phyloP scores from a whole-genome alignment of 2,329 filamentous ascomycete species.

The Pochonia chlamydosporia region DNA sequence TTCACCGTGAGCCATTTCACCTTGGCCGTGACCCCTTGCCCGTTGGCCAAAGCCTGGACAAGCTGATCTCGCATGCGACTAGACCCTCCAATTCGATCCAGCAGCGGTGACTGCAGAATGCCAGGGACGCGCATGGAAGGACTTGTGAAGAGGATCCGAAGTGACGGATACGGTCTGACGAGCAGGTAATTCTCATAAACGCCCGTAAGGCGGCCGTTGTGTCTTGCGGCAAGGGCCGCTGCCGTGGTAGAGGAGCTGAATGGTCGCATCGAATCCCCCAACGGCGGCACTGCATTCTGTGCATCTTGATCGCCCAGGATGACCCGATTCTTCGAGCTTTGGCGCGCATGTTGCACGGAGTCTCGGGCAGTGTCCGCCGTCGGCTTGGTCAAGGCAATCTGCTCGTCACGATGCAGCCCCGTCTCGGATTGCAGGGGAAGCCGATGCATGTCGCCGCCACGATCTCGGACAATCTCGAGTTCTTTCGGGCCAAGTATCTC shows the following conservation, averaged over 20 bases:
- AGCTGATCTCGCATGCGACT: constrained; percentile 41
- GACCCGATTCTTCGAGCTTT: constrained; percentile 10
- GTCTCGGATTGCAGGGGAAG: constrained; percentile 16
- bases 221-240: constrained; percentile 4
- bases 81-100: constrained; percentile 47
- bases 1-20: constrained; percentile 30
- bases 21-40: constrained; percentile 68
- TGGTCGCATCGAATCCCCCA: not conserved
- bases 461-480: constrained; percentile 54
- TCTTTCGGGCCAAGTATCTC: constrained; percentile 66
- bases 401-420: constrained; percentile 3
- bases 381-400: constrained; percentile 3
- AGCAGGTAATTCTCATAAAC: constrained; percentile 55
- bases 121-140: constrained; percentile 62
- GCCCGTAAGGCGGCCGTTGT: constrained; percentile 21
- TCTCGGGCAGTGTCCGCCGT: not conserved
- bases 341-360: constrained; percentile 1
- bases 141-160: constrained; percentile 64
- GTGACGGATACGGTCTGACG: constrained; percentile 57
- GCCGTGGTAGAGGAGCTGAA: constrained; percentile 1
- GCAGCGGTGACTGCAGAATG: constrained; percentile 56
- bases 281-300: not conserved
- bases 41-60: constrained; percentile 56
- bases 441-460: constrained; percentile 58
- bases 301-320: constrained; percentile 11